phyloP scores from a whole-genome alignment of 352 stramenopile species.

The Globisporangium rhizosaccharum region DNA sequence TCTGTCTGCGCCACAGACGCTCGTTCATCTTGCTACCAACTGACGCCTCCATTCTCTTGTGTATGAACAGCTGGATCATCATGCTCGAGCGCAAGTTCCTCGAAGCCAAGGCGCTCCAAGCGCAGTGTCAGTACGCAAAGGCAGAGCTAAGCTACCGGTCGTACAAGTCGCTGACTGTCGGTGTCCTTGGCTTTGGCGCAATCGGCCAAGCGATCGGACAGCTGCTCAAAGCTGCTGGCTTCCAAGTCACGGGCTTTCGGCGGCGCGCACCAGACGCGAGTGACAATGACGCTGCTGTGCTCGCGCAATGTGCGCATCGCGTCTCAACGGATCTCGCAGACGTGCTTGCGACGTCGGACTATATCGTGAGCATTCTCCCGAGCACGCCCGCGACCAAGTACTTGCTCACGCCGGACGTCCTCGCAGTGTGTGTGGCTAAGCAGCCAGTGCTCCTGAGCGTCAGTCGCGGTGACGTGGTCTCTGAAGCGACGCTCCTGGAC shows the following conservation, averaged over 20 bases:
- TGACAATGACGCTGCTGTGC: conserved; percentile 15
- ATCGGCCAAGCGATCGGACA: conserved; percentile 56
- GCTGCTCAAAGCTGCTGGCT: conserved; percentile 42
- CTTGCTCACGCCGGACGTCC: conserved; percentile 43
- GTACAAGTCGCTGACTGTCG: conserved; percentile 39
- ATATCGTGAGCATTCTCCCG: conserved; percentile 80
- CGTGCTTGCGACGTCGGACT: conserved; percentile 52
- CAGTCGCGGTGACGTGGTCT: conserved; percentile 76
- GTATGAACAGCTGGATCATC: conserved; percentile 38
- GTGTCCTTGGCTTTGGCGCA: conserved; percentile 53
- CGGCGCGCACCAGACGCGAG: conserved; percentile 28
- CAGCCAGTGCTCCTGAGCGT: conserved; percentile 86
- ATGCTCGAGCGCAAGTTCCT: conserved; percentile 61
- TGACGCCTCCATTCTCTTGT: too few species aligned
- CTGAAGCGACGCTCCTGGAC: conserved; percentile 40
- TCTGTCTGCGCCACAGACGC: background rate
- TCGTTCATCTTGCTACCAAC: background rate
- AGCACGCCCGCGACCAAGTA: conserved; percentile 67
- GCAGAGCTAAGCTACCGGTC: conserved; percentile 35
- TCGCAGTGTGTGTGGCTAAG: conserved; percentile 39
- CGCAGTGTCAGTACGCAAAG: conserved; percentile 28
- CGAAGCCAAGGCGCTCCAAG: conserved; percentile 33
- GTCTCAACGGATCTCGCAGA: conserved; percentile 27
- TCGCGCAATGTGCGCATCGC: too few species aligned
- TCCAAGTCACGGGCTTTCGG: conserved; percentile 69